Conservation (phyloP, 2,329 filamentous ascomycete genomes). For the Dactylellina sp. region DNA sequence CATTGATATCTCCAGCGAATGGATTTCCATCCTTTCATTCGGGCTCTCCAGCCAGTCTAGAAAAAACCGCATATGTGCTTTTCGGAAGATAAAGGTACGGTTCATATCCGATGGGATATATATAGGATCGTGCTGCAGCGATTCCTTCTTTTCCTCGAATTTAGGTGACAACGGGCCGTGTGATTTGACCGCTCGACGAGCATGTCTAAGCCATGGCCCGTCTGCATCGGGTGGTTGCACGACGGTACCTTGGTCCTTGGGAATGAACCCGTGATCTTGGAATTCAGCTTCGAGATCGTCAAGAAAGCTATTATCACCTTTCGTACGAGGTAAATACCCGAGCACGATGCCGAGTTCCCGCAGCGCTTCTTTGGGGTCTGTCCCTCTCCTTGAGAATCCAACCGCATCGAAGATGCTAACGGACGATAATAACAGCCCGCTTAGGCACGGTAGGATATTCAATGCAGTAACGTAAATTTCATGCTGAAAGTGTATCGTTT, state of each 20-base stretch:
- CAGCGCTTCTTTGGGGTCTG: conserved; percentile 4
- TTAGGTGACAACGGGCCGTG: background rate
- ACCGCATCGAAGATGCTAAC: conserved; percentile 2
- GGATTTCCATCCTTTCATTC: background rate
- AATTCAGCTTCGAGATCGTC: conserved; percentile 4
- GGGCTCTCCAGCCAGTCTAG: conserved; percentile 6
- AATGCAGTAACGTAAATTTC: conserved; percentile 2
- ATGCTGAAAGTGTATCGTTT: background rate
- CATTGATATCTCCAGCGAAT: background rate
- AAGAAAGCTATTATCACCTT: background rate
- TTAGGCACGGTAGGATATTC: background rate
- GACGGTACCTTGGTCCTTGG: conserved; percentile 4
- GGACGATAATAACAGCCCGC: conserved; percentile 5
- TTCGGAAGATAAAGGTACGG: background rate
- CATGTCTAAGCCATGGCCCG: conserved; percentile 5
- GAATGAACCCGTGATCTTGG: conserved; percentile 6
- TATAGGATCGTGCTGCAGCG: background rate
- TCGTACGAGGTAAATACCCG: background rate
- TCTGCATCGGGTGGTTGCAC: background rate
- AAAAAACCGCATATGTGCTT: background rate
- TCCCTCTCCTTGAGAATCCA: background rate
- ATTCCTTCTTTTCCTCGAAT: conserved; percentile 1
- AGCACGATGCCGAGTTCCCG: background rate
- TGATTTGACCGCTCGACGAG: background rate
- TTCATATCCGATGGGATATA: background rate